Evolutionary conservation across 306 rosid genomes (phyloP), one percentile per base, ranked within the genome.

Genomic region (Cucurbita ficifolia): DNA sequence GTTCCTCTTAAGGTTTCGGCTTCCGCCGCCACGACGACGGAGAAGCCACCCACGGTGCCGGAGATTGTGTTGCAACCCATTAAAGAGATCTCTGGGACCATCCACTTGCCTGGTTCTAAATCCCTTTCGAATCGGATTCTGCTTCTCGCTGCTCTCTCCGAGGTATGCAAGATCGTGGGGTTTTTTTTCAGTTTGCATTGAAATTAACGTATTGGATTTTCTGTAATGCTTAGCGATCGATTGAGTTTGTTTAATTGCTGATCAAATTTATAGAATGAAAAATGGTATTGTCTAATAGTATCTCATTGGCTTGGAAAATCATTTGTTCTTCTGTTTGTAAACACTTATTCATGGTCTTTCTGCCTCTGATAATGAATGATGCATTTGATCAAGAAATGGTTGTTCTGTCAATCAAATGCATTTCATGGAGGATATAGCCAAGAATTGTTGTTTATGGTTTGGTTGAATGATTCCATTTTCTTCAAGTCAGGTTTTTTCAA

Each of bases 71-170:
- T 95, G 88, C 88, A 91, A 65, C 99, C 99, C 77, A 95, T 95
- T 63, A 83, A 79, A 21, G 99, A 95, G 8, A 91, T 95, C 70
- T 86, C 99, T 19, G 99, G 97, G 11, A 78, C 83, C 74, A 80
- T 95, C 48, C 86, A 84, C 36, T 82, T 95, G 91, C 99, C 99
- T 45, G 99, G 97, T 3, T 95, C 99, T 4, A 95, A 95, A 82
- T 95, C 99, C 22, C 81, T 95, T 7, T 95, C 99, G 4, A 95
- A 95, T 81, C 85, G 99, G 76, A 83, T 95, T 87, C 68, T 95
- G 76, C 99, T 95, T 57, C 92, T 95, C 59, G 96, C 99, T 80
- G 99, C 97, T 63, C 99, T 95, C 59, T 91, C 97, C 59, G 96
- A 95, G 99, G 99, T 95, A 87, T 59, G 33, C 6, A 60, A 79